These are phyloP conservation scores for Arabidopsis lyrata DNA, from an alignment of 441 rosid species.

Conservation along the genomic window DNA sequence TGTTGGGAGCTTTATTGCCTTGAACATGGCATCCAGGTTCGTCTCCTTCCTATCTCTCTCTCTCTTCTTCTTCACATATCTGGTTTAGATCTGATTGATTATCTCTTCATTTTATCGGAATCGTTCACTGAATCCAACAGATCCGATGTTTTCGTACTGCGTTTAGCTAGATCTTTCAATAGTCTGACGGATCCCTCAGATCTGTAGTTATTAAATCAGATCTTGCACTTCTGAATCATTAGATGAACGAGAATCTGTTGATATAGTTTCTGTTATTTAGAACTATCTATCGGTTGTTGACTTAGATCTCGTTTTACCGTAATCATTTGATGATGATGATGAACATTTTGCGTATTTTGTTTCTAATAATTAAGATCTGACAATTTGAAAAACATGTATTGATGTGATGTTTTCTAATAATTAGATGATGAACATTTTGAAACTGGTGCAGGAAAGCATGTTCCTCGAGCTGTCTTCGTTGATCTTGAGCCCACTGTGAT, in stretches of 20 bases:
- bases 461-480: slow-evolving; percentile 43
- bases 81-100: too few relatives aligned
- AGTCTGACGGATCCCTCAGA: not conserved
- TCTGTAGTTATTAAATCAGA: not conserved
- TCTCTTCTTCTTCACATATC: too few relatives aligned
- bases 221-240: not conserved
- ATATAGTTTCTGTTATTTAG: not conserved
- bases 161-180: not conserved
- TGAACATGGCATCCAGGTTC: slow-evolving; percentile 92
- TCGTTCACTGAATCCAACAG: not conserved
- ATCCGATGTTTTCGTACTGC: slow-evolving; percentile 23
- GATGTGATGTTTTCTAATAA: not conserved
- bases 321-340: too few relatives aligned
- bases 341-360: not conserved
- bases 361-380: not conserved
- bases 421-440: too few relatives aligned
- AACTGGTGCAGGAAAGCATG: slow-evolving; percentile 43
- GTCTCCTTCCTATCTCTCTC: not conserved
- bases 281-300: not conserved
- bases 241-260: not conserved
- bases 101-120: not conserved
- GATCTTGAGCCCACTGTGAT: slow-evolving; percentile 46
- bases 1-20: slow-evolving; percentile 83
- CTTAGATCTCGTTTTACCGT: too few relatives aligned
- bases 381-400: not conserved